Percentiles rank a stretch among this genome's conserved stretches.
These are phyloP conservation scores for Macrolepiota fuliginosa DNA, from an alignment of 768 basidiomycete species.

Conservation along the genomic window DNA sequence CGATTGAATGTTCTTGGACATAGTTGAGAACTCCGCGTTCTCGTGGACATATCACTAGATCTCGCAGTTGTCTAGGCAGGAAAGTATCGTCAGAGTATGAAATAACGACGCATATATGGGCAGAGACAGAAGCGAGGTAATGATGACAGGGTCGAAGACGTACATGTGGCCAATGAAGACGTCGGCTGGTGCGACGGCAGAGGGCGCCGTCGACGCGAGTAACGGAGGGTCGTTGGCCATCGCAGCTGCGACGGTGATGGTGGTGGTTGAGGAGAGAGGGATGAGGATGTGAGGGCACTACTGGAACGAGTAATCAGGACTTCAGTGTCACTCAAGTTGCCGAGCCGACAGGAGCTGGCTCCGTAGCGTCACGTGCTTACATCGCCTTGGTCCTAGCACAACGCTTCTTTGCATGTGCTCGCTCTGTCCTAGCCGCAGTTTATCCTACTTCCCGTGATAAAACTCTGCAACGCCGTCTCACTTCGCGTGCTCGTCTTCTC, in stretches of 20 bases:
- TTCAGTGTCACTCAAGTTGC: neutral
- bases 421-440: neutral
- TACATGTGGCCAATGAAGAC: constrained; percentile 66
- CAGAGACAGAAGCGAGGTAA: constrained; percentile 13
- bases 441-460: neutral
- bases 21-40: constrained; percentile 66
- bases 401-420: neutral
- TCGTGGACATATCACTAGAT: constrained; percentile 73
- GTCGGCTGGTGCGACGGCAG: constrained; percentile 35
- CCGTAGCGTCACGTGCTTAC: neutral
- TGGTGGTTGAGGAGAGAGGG: neutral
- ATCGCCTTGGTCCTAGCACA: neutral
- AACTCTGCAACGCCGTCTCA: too few relatives aligned
- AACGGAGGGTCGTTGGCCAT: constrained; percentile 50
- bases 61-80: constrained; percentile 64
- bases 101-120: neutral
- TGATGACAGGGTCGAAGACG: constrained; percentile 20
- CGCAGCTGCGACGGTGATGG: constrained; percentile 14
- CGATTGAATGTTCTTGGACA: constrained; percentile 47
- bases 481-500: too few relatives aligned
- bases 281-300: neutral
- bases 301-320: neutral
- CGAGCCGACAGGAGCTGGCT: constrained; percentile 1
- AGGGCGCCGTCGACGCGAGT: constrained; percentile 42
- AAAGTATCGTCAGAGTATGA: neutral